These are phyloP conservation scores for Dimocarpus longan DNA, from an alignment of 345 rosid species.

Conservation along the genomic window DNA sequence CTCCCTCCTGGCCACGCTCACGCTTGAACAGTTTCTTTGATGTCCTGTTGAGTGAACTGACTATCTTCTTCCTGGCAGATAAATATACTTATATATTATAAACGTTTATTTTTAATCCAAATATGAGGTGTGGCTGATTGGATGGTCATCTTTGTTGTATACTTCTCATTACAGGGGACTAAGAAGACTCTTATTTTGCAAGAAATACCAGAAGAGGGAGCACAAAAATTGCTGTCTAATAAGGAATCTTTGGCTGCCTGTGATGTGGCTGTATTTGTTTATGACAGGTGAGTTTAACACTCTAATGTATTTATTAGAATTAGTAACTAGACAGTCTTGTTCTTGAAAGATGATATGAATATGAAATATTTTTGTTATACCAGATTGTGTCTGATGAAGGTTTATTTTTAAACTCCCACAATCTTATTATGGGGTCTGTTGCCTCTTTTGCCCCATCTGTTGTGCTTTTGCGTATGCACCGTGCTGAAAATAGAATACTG, in stretches of 20 bases:
- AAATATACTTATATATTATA: no score
- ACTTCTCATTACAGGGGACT: conserved; percentile 44
- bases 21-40: background rate
- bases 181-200: conserved; percentile 69
- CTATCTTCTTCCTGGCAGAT: background rate
- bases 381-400: background rate
- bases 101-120: conserved; percentile 9
- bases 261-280: conserved; percentile 74
- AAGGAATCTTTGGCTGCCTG: conserved; percentile 62
- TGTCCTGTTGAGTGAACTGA: background rate
- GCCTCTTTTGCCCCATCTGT: background rate
- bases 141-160: conserved; percentile 17
- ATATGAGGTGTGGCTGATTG: conserved; percentile 13
- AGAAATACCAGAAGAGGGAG: conserved; percentile 76
- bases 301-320: background rate
- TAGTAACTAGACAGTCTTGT: background rate
- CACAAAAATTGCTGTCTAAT: conserved; percentile 45
- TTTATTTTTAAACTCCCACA: background rate
- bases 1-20: background rate
- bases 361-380: background rate
- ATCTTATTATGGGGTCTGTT: background rate
- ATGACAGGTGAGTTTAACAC: conserved; percentile 57
- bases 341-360: background rate
- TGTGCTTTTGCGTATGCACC: background rate
- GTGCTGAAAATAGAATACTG: background rate